A percentile compares a stretch with the other conserved stretches of the same genome.
Evolutionary conservation across 139 green algal species (phyloP).

Genomic region (Ostreobium quekettii): DNA sequence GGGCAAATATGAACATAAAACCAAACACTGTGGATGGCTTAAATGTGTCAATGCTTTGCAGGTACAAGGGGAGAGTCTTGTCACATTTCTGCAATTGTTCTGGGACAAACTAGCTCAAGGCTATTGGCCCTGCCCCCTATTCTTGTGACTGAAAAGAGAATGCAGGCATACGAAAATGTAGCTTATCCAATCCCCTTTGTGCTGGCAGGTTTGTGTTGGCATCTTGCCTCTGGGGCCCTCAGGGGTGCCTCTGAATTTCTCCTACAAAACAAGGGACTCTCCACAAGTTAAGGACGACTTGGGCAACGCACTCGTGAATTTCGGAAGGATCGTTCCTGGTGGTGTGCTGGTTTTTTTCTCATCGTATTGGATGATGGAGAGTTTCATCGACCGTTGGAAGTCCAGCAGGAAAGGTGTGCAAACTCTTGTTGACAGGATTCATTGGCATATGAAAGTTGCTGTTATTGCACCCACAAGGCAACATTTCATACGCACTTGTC

Average conservation of each 20-base stretch:
- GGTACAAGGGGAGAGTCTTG: too few relatives aligned
- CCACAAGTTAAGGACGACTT: slow-evolving; percentile 61
- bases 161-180: too few relatives aligned
- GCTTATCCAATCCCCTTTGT: too few relatives aligned
- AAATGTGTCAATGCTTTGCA: too few relatives aligned
- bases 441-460: background rate
- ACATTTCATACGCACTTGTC: background rate
- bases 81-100: too few relatives aligned
- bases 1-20: too few relatives aligned
- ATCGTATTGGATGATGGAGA: slow-evolving; percentile 66
- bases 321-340: slow-evolving; percentile 73
- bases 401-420: background rate
- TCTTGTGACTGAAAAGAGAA: too few relatives aligned
- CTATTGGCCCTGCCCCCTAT: too few relatives aligned
- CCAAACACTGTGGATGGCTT: too few relatives aligned
- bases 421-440: too few relatives aligned
- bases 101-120: too few relatives aligned
- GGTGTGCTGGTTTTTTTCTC: slow-evolving; percentile 97
- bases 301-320: slow-evolving; percentile 70
- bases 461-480: background rate
- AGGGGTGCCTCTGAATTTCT: slow-evolving; percentile 71
- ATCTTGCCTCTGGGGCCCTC: slow-evolving; percentile 70
- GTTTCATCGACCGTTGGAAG: slow-evolving; percentile 75
- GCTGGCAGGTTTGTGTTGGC: slow-evolving; percentile 73
- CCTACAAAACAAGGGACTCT: slow-evolving; percentile 59